Evolutionary conservation across 202 grass and related monocot genomes (phyloP), one percentile per base, ranked within the genome.

Genomic region (Hordeum pubiflorum): DNA sequence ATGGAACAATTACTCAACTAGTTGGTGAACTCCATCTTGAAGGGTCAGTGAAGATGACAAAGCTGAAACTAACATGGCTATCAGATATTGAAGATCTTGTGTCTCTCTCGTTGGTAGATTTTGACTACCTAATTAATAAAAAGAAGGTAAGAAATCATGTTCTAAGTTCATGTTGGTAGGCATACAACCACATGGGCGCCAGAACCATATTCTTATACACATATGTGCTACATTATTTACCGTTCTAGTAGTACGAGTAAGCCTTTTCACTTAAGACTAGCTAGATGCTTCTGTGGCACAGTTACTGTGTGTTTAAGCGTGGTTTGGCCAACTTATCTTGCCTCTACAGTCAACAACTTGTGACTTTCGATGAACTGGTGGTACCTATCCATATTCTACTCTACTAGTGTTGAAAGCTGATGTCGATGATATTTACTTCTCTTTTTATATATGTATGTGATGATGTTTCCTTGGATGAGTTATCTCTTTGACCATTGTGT

Each of bases 111-210:
- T 81, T 97, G 81, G 83, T 97, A 74, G 89, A 94, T 66, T 97
- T 97, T 75, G 89, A 94, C 86, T 92, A 88, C 69, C 77, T 94
- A 73, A 97, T 97, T 67, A 97, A 85, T 59, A 97, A 97, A 84
- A 97, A 97, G 82, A 97, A 97, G 91, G 94, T 94, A 81, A 58
- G 13, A 61, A 9, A 22, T 27, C 22, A 43, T 44, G 22, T 44
- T 70, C 21, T 54, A 43, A 76, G 32, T 73, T 72, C 58, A 85
- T 5, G 4, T 14, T 70, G 33, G 22, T 58, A 71, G 18, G 4
- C 54, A 46, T 59, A 26, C 26, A 6, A 22, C 26, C 34, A 29
- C 26, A 33, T 71, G 22, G 36, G 15, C 4, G 20, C 36, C 46
- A 70, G 6, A 44, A 46, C 10, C 3, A 12, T 17, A 75, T 74